A percentile compares a stretch with the other conserved stretches of the same genome.
Conservation (phyloP, 192 early-diverging fungal species). For the Coemansia aciculifera region DNA sequence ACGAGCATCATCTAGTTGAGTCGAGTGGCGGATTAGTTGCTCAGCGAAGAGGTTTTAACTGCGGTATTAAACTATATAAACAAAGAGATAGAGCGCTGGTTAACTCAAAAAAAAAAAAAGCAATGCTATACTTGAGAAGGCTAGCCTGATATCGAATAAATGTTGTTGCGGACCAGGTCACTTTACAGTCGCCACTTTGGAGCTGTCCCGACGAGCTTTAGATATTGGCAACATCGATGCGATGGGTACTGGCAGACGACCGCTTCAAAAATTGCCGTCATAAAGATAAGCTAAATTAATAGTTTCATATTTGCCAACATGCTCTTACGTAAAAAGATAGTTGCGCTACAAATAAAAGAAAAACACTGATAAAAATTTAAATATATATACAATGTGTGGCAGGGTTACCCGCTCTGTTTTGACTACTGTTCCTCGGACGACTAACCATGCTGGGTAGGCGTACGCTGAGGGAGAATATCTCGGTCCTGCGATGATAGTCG, state of each 20-base stretch:
- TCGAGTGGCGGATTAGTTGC: neutral
- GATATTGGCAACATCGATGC: neutral
- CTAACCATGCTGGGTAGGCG: neutral
- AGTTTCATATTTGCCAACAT: neutral
- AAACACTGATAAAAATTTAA: neutral
- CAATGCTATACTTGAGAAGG: neutral
- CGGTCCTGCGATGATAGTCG: neutral
- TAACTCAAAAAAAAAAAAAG: neutral
- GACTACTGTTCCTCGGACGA: neutral
- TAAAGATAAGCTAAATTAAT: too few relatives aligned
- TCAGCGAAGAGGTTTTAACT: neutral
- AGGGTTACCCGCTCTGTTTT: neutral
- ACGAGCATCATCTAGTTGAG: constrained; percentile 21
- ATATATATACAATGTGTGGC: neutral
- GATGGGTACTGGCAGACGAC: neutral
- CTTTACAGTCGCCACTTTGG: neutral
- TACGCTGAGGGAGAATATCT: neutral
- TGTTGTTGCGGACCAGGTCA: neutral
- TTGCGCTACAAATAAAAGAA: neutral
- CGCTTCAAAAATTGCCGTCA: neutral
- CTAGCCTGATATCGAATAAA: neutral
- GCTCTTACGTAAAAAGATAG: neutral
- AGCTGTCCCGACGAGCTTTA: neutral
- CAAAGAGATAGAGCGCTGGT: neutral
- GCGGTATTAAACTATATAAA: neutral